Evolutionary conservation across 208 protist species (phyloP).

Genomic region (Leptomonas pyrrhocoris): DNA sequence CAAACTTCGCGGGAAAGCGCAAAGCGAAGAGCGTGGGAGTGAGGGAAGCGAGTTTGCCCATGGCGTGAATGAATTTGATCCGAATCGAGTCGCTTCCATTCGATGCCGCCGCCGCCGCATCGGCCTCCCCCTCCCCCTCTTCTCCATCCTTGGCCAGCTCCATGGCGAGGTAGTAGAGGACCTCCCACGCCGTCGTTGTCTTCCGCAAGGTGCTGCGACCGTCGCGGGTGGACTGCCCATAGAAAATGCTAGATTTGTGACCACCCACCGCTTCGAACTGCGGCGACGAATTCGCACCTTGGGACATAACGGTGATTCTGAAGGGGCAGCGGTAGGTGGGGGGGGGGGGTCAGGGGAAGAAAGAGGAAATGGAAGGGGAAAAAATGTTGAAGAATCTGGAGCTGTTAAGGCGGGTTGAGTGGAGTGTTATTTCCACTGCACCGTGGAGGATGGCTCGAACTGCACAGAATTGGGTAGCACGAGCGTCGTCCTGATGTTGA

Average conservation of each 20-base stretch:
- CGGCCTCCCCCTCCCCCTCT: background rate
- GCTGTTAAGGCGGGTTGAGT: too few species aligned
- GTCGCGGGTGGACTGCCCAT: conserved; percentile 44
- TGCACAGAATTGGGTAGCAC: too few species aligned
- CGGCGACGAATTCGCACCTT: background rate
- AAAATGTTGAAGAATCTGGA: too few species aligned
- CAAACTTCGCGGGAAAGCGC: conserved; percentile 32
- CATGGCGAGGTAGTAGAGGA: conserved; percentile 65
- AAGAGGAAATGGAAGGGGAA: too few species aligned
- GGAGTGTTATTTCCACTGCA: too few species aligned
- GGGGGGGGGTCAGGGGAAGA: too few species aligned
- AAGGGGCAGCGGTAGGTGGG: too few species aligned
- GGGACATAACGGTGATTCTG: conserved; percentile 17
- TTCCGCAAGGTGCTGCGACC: conserved; percentile 63
- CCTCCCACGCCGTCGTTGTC: conserved; percentile 71
- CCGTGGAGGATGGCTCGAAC: too few species aligned
- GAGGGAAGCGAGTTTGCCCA: conserved; percentile 24
- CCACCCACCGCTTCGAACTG: conserved; percentile 59
- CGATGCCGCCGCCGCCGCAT: background rate
- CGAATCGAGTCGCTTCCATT: conserved; percentile 7
- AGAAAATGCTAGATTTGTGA: conserved; percentile 61
- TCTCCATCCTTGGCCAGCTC: conserved; percentile 17
- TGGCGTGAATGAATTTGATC: conserved; percentile 26
- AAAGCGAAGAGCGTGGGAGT: conserved; percentile 24
- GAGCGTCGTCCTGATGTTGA: too few species aligned